Conservation (phyloP, 331 rosid genomes). For the Prunus yedoensis region DNA sequence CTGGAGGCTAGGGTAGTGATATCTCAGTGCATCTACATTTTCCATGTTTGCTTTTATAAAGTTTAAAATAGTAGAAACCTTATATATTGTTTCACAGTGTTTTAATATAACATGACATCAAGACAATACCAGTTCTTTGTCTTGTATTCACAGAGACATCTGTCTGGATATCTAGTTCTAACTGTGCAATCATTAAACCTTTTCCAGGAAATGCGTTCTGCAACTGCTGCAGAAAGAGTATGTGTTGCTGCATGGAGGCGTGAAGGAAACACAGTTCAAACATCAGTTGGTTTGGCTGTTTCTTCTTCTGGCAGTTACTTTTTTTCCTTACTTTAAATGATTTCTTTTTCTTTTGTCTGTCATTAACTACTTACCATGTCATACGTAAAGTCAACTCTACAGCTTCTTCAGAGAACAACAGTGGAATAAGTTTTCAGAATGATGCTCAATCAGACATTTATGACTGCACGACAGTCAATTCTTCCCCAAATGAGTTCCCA, state of each 20-base stretch:
- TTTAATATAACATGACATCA: background rate
- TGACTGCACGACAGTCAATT: slow-evolving; percentile 32
- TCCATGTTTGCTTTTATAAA: background rate
- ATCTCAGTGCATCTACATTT: background rate
- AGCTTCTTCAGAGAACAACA: slow-evolving; percentile 42
- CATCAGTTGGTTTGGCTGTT: slow-evolving; percentile 37
- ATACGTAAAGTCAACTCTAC: slow-evolving; percentile 33
- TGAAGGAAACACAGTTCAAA: slow-evolving; percentile 46
- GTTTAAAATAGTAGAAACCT: background rate
- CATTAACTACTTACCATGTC: slow-evolving; percentile 5
- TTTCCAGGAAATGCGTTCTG: slow-evolving; percentile 58
- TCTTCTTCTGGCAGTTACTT: slow-evolving; percentile 33
- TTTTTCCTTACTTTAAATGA: background rate
- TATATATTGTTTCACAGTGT: background rate
- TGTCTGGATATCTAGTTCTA: background rate
- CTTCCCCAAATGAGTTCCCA: slow-evolving; percentile 59
- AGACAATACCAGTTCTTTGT: background rate
- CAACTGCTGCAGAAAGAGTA: slow-evolving; percentile 41
- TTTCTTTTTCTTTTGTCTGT: slow-evolving; percentile 6
- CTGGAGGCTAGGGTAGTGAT: slow-evolving; percentile 55
- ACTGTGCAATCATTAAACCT: slow-evolving; percentile 10
- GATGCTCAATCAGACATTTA: slow-evolving; percentile 52
- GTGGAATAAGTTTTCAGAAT: slow-evolving; percentile 34
- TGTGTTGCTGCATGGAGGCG: slow-evolving; percentile 44
- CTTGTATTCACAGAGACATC: background rate